Evolutionary conservation across 139 green algal species (phyloP), one percentile per base, ranked within the genome.

Genomic region (Chlamydomonas sphaeroides): DNA sequence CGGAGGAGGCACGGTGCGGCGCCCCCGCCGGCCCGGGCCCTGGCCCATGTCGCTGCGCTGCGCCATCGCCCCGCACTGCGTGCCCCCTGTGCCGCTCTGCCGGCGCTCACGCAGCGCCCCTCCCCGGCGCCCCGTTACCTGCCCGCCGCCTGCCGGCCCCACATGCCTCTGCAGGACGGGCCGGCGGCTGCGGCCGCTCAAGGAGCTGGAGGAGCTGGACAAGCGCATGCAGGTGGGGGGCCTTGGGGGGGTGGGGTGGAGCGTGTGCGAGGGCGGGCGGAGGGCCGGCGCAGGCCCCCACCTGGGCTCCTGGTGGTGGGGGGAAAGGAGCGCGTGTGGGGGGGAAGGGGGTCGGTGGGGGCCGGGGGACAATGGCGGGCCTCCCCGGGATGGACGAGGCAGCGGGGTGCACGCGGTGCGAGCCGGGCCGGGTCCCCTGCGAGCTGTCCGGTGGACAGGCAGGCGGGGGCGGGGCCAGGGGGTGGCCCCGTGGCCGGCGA

Each of bases 191-290:
- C 56, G 38, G 65, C 41, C 36, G 7, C 45, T 69, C 1, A 32
- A 67, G 35, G 48, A 83, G 77, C 63, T 83, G 33, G 48, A 75
- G 77, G 45, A 69, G 63, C 63, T 83, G 33, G 65, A 74, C 33
- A 70, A 83, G 65, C 61, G 75, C 35, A 15, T 83, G 28, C 68
- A 75, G 68, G 68, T 75, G 30, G 41, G 26, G 3, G 5, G 20
- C 28, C 41, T 28, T 18, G 36, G 7, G 6, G 18, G 23, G 38
- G 5, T 69, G 39, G 6, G 23, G 56, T 25, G 49, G 6, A 26
- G 25, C 6, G 49, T 35, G 35, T 49, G 4, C n/a, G n/a, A 41
- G 61, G n/a, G 61, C 10, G 15, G 30, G 8, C 30, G 30, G 59
- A 7, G 7, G n/a, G n/a, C n/a, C n/a, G n/a, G n/a, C n/a, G n/a